Evolutionary conservation across 331 rosid species (phyloP).

Genomic region (Erythrophleum ivorense): DNA sequence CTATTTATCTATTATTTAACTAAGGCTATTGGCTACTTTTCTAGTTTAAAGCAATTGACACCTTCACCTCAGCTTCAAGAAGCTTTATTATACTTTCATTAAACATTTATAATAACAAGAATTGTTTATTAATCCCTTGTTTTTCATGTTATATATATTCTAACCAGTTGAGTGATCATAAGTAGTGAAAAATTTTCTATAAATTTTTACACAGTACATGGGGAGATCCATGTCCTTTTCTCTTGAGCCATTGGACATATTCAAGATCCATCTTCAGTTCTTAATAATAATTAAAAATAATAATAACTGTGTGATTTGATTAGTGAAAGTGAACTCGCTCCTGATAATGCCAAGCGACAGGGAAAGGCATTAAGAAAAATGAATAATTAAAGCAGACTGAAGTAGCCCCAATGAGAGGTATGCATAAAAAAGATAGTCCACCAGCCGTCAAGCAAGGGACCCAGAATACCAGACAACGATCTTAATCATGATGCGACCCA

Average conservation of each 20-base stretch:
- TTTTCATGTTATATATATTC: not conserved
- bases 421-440: not conserved
- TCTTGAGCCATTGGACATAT: not conserved
- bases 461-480: constrained; percentile 40
- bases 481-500: constrained; percentile 41
- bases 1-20: not conserved
- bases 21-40: too few relatives aligned
- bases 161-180: not conserved
- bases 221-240: not conserved
- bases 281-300: not conserved
- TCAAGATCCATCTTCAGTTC: not conserved
- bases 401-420: not conserved
- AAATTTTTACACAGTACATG: not conserved
- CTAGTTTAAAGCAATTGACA: not conserved
- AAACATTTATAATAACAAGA: not conserved
- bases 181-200: too few relatives aligned
- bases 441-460: constrained; percentile 46
- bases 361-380: not conserved
- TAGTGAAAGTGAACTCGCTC: not conserved
- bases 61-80: not conserved
- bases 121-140: not conserved
- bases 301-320: not conserved
- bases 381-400: not conserved
- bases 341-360: constrained; percentile 9
- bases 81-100: too few relatives aligned